A percentile compares a stretch with the other conserved stretches of the same genome.
Evolutionary conservation across 225 moss, liverwort and hornwort species (phyloP).

Genomic region (Physcomitrium patens): DNA sequence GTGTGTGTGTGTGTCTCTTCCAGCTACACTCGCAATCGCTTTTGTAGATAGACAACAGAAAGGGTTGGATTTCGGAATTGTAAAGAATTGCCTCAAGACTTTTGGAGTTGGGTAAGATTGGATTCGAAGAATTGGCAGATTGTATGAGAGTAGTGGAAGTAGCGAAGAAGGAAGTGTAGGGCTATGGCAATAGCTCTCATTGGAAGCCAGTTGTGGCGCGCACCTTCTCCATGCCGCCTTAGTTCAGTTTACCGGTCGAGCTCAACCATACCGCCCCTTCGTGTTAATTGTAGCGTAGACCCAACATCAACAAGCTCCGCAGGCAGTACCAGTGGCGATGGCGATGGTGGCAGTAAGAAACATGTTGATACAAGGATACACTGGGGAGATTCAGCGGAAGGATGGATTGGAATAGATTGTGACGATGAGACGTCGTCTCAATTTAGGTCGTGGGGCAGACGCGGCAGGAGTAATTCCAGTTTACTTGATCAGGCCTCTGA

Average conservation of each 20-base stretch:
- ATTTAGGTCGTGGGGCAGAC: conserved; percentile 16
- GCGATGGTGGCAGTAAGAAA: conserved; percentile 10
- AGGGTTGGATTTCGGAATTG: neutral
- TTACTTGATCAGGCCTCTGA: conserved; percentile 52
- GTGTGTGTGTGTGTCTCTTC: neutral
- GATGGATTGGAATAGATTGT: conserved; percentile 57
- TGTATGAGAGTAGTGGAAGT: neutral
- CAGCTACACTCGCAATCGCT: conserved; percentile 22
- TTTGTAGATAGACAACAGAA: neutral
- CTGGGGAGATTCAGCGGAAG: conserved; percentile 55
- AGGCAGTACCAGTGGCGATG: conserved; percentile 31
- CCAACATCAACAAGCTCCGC: conserved; percentile 36
- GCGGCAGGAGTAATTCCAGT: conserved; percentile 15
- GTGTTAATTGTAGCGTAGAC: conserved; percentile 36
- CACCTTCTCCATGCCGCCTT: conserved; percentile 25
- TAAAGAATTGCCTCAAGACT: neutral
- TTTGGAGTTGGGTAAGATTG: neutral
- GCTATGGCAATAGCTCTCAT: conserved; percentile 46
- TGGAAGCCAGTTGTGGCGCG: conserved; percentile 39
- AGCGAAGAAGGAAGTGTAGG: neutral
- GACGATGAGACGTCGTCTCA: conserved; percentile 22
- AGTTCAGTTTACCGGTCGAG: conserved; percentile 13
- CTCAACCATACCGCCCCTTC: neutral
- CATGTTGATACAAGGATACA: conserved; percentile 70
- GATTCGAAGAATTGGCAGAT: neutral